These are phyloP conservation scores for Collybia nuda DNA, from an alignment of 768 basidiomycete species.

Conservation along the genomic window DNA sequence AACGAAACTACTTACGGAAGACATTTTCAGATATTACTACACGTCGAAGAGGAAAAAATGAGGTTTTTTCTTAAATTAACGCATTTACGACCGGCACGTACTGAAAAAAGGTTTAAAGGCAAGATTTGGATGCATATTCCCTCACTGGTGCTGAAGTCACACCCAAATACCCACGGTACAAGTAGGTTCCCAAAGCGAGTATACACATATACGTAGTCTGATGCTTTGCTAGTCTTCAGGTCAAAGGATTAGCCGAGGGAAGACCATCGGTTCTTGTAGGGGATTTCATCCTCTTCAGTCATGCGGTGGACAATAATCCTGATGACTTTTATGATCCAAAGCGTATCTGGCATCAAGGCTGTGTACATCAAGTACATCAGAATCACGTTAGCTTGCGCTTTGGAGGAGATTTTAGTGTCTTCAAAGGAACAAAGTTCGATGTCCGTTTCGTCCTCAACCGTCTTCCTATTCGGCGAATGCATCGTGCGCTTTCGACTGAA, in stretches of 20 bases:
- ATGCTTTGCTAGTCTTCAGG: conserved; percentile 28
- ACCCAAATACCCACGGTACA: conserved; percentile 28
- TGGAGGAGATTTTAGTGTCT: conserved; percentile 39
- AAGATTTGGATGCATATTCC: conserved; percentile 37
- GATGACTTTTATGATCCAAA: conserved; percentile 37
- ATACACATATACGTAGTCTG: no score
- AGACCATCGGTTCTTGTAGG: conserved; percentile 58
- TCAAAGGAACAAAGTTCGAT: conserved; percentile 36
- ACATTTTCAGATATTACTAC: no score
- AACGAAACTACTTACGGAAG: no score
- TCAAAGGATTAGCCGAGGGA: conserved; percentile 57
- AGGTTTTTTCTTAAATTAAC: no score
- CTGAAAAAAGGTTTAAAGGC: no score
- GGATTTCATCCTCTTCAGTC: conserved; percentile 9
- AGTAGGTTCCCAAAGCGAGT: conserved; percentile 27
- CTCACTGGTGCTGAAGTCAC: conserved; percentile 31
- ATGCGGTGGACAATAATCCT: no score
- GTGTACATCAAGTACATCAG: conserved; percentile 50
- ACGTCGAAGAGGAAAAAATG: no score
- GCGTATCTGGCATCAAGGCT: conserved; percentile 60
- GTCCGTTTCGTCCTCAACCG: conserved; percentile 61
- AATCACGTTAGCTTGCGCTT: conserved; percentile 54
- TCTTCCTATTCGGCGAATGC: conserved; percentile 54
- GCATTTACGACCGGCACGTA: neutral
- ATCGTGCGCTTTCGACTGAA: conserved; percentile 50